phyloP scores from a whole-genome alignment of 1,284 basidiomycete genomes.

The Amylostereum areolatum region DNA sequence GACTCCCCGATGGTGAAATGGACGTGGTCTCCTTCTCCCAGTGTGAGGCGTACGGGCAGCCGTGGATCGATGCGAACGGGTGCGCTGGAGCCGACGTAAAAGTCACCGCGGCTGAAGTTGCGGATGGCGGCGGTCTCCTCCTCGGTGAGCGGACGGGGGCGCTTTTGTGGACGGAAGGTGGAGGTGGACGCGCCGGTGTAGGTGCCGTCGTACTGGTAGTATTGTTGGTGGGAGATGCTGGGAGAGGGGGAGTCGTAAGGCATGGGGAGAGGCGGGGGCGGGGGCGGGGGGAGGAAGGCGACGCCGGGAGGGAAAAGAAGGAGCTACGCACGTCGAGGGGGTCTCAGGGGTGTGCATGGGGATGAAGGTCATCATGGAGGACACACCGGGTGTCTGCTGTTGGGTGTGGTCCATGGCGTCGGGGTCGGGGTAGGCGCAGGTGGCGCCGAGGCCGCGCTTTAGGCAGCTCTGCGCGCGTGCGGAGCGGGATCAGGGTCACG shows the following conservation, averaged over 20 bases:
- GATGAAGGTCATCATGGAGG: slow-evolving; percentile 13
- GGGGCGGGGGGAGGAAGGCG: slow-evolving; percentile 2
- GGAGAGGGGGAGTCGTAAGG: slow-evolving; percentile 30
- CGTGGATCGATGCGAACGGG: slow-evolving; percentile 75
- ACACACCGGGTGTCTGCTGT: slow-evolving; percentile 40
- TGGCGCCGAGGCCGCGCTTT: slow-evolving; percentile 62
- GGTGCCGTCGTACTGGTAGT: slow-evolving; percentile 69
- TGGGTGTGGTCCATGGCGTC: slow-evolving; percentile 47
- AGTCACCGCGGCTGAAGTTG: slow-evolving; percentile 71
- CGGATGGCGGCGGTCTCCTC: slow-evolving; percentile 75
- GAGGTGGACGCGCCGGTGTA: slow-evolving; percentile 62
- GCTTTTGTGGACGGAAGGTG: slow-evolving; percentile 69
- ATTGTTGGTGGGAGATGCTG: slow-evolving; percentile 55
- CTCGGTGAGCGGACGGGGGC: slow-evolving; percentile 68
- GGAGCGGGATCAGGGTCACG: slow-evolving; percentile 7
- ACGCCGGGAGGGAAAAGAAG: slow-evolving; percentile 10
- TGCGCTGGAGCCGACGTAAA: slow-evolving; percentile 69
- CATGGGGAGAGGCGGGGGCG: slow-evolving; percentile 12
- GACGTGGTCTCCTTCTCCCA: slow-evolving; percentile 74
- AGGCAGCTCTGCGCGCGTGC: slow-evolving; percentile 55
- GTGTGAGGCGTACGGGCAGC: slow-evolving; percentile 64
- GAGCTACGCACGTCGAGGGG: slow-evolving; percentile 20
- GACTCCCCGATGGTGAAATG: slow-evolving; percentile 72
- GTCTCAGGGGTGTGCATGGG: slow-evolving; percentile 9
- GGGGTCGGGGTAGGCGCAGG: slow-evolving; percentile 73